phyloP scores from a whole-genome alignment of 176 grass and related monocot species.

The Zoysia pacifica region DNA sequence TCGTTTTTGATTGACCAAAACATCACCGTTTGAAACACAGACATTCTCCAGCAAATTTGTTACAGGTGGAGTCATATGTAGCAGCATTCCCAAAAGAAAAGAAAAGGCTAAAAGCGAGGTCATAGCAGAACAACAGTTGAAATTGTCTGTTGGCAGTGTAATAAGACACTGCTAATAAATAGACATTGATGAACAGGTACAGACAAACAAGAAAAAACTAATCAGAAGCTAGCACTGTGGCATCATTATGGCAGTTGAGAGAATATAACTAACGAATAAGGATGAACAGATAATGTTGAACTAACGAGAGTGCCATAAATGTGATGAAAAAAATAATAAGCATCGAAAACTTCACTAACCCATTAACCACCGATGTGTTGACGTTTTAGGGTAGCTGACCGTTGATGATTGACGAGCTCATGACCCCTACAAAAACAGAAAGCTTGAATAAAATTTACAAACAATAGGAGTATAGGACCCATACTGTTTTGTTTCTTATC shows the following conservation, averaged over 20 bases:
- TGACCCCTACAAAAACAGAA: not conserved
- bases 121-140: conserved; percentile 24
- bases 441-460: not conserved
- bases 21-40: too few relatives aligned
- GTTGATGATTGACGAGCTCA: too few relatives aligned
- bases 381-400: too few relatives aligned
- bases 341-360: not conserved
- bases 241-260: not conserved
- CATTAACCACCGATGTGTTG: not conserved
- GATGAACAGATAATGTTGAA: not conserved
- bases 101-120: not conserved
- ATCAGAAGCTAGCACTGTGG: not conserved
- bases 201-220: conserved; percentile 8
- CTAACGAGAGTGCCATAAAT: not conserved
- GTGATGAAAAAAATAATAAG: not conserved
- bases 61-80: conserved; percentile 8
- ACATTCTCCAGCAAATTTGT: not conserved
- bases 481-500: not conserved
- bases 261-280: conserved; percentile 11
- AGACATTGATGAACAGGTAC: conserved; percentile 6
- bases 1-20: not conserved
- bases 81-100: not conserved
- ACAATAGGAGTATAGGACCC: not conserved
- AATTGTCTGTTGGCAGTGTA: conserved; percentile 4
- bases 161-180: not conserved